phyloP scores from a whole-genome alignment of 305 asterid genomes.

The Nicotiana rustica region DNA sequence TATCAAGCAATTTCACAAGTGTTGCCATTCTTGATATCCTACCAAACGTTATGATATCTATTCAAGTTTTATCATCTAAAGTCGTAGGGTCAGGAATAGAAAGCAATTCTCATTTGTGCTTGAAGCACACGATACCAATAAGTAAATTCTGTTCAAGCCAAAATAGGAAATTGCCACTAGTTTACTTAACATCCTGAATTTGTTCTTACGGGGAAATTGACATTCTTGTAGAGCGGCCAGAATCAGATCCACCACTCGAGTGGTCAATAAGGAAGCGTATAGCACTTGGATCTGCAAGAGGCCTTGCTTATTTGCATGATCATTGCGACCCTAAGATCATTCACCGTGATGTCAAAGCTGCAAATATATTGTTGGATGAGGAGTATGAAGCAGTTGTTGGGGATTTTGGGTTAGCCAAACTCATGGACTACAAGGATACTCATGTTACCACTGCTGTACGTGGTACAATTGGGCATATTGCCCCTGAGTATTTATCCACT shows the following conservation, averaged over 20 bases:
- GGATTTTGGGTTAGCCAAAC: constrained; percentile 87
- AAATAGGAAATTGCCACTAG: constrained; percentile 3
- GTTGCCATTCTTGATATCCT: constrained; percentile 1
- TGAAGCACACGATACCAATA: not conserved
- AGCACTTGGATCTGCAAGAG: constrained; percentile 82
- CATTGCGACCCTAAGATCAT: constrained; percentile 87
- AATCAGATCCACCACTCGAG: constrained; percentile 61
- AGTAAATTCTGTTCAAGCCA: constrained; percentile 13
- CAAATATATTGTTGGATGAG: constrained; percentile 78
- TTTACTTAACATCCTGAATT: constrained; percentile 6
- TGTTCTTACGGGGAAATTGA: constrained; percentile 20
- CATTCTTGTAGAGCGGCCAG: constrained; percentile 57
- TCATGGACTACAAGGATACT: constrained; percentile 79
- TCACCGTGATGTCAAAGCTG: constrained; percentile 91
- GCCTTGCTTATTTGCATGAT: constrained; percentile 88
- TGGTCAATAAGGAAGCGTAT: constrained; percentile 72
- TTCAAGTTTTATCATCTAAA: constrained; percentile 2
- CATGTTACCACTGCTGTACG: no score
- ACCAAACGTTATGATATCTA: not conserved
- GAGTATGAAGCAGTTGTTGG: constrained; percentile 90
- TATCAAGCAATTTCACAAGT: constrained; percentile 20
- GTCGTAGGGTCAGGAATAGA: constrained; percentile 8
- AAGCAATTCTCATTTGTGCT: not conserved
- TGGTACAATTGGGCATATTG: no score
- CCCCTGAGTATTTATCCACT: no score